Percentiles rank a stretch among this genome's conserved stretches.
These are phyloP conservation scores for Cadophora malorum DNA, from an alignment of 2,329 filamentous ascomycete genomes.

Conservation along the genomic window DNA sequence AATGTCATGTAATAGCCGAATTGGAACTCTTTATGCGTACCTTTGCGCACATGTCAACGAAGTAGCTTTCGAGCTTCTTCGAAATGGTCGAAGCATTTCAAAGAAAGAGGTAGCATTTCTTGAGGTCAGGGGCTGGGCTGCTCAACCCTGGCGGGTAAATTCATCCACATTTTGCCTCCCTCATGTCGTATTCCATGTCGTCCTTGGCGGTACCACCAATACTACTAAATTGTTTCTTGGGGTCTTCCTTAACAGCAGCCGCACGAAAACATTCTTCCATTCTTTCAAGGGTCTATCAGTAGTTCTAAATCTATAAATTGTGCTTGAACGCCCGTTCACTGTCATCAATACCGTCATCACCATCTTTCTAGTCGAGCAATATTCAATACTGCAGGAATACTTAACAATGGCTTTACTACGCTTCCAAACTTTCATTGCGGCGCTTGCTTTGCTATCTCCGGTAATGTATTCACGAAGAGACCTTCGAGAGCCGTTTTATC, in stretches of 20 bases:
- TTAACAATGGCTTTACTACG: neutral
- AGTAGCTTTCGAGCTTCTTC: neutral
- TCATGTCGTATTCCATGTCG: constrained; percentile 6
- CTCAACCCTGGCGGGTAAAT: neutral
- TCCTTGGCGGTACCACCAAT: constrained; percentile 4
- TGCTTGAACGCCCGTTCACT: neutral
- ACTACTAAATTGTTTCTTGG: neutral
- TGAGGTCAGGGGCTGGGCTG: neutral
- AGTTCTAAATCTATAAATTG: neutral
- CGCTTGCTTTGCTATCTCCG: neutral
- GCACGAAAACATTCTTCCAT: neutral
- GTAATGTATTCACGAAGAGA: neutral
- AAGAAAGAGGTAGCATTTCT: neutral
- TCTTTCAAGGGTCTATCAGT: neutral
- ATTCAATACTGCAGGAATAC: neutral
- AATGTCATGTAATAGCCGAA: neutral
- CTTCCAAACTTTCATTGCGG: constrained; percentile 1
- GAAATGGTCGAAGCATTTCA: neutral
- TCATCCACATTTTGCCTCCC: neutral
- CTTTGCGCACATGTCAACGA: neutral
- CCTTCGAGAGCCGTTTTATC: neutral
- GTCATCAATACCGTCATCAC: neutral
- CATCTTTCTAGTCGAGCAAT: neutral
- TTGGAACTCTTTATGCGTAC: neutral
- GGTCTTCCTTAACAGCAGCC: neutral